phyloP scores from a whole-genome alignment of 2,329 filamentous ascomycete genomes.

The Fusarium sp. region DNA sequence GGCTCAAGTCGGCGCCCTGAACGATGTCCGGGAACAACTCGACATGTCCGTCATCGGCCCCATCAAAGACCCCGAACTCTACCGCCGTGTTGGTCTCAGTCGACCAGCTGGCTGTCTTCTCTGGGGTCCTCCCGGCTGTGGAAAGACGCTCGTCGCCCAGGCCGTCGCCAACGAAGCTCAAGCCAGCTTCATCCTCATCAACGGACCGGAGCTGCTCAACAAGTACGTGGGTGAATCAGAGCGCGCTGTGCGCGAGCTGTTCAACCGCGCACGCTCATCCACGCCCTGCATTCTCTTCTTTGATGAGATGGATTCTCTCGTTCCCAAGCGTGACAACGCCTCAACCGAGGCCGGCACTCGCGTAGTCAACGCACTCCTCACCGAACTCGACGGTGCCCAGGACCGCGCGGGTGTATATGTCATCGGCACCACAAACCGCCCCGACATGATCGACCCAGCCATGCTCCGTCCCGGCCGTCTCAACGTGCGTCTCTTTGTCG shows the following conservation, averaged over 20 bases:
- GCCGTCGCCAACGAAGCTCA: constrained; percentile 95
- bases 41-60: constrained; percentile 88
- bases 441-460: constrained; percentile 95
- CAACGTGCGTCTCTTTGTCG: constrained; percentile 89
- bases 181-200: constrained; percentile 98
- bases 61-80: constrained; percentile 83
- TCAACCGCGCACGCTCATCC: constrained; percentile 85
- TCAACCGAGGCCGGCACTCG: constrained; percentile 85
- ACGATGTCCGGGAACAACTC: constrained; percentile 82
- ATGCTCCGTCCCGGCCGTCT: constrained; percentile 93
- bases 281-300: constrained; percentile 97
- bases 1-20: constrained; percentile 88
- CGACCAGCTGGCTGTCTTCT: constrained; percentile 89
- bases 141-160: constrained; percentile 95
- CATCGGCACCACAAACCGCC: constrained; percentile 92
- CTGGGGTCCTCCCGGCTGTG: constrained; percentile 96
- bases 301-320: constrained; percentile 94
- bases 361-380: constrained; percentile 94
- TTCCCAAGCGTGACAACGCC: constrained; percentile 81
- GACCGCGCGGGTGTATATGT: constrained; percentile 89
- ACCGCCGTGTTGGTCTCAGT: constrained; percentile 79
- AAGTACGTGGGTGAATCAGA: constrained; percentile 98
- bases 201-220: constrained; percentile 94
- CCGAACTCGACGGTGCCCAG: constrained; percentile 89
- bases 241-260: constrained; percentile 90